phyloP scores from a whole-genome alignment of 106 monocot genomes.

The Dactylorhiza incarnata region DNA sequence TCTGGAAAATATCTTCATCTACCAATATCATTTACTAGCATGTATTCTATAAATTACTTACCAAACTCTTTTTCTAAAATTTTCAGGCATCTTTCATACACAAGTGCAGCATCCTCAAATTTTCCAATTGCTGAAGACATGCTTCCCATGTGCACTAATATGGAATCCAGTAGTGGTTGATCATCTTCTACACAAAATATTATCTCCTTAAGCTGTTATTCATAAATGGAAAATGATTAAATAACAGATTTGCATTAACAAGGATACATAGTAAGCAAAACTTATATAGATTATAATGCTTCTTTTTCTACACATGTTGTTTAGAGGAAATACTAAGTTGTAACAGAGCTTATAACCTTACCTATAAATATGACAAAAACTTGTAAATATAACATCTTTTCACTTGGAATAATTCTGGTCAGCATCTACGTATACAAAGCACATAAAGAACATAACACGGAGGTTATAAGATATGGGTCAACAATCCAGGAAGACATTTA shows the following conservation, averaged over 20 bases:
- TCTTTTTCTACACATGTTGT: background rate
- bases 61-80: constrained; percentile 65
- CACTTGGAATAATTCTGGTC: background rate
- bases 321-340: background rate
- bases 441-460: background rate
- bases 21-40: background rate
- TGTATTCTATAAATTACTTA: constrained; percentile 21
- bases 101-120: constrained; percentile 54
- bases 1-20: background rate
- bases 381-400: background rate
- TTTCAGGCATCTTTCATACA: constrained; percentile 51
- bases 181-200: constrained; percentile 34
- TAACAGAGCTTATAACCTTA: background rate
- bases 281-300: background rate
- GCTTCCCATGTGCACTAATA: constrained; percentile 81
- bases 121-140: constrained; percentile 50
- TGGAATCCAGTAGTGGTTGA: constrained; percentile 42
- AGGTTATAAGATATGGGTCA: background rate
- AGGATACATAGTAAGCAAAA: background rate
- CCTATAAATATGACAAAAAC: background rate
- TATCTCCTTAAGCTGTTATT: constrained; percentile 51
- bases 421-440: background rate
- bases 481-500: background rate
- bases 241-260: background rate
- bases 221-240: background rate